Conservation (phyloP, 1,284 basidiomycete species). For the Neolentinus lepideus region DNA sequence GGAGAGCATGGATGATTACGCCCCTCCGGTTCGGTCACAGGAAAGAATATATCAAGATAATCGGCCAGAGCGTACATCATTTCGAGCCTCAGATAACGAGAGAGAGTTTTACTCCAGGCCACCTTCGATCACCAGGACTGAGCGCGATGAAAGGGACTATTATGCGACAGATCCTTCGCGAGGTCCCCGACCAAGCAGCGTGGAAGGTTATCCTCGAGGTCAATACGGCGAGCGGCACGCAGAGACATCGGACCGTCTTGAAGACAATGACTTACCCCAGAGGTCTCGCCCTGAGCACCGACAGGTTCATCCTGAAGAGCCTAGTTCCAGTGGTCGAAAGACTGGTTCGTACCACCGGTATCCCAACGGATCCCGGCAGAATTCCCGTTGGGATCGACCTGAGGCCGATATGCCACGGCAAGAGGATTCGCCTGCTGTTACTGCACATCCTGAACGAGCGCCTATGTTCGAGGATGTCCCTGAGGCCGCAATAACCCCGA, state of each 20-base stretch:
- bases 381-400: not conserved
- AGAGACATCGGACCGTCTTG: not conserved
- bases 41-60: not conserved
- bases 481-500: not conserved
- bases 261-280: not conserved
- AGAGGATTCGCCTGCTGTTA: not conserved
- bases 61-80: not conserved
- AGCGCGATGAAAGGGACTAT: not conserved
- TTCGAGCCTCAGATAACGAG: not conserved
- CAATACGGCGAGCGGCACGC: not conserved
- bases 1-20: not conserved
- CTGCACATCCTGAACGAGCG: not conserved
- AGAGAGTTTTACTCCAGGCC: not conserved
- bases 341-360: too few relatives aligned
- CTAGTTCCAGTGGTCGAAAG: not conserved
- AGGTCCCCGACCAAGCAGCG: not conserved
- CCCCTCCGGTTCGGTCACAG: not conserved
- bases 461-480: not conserved
- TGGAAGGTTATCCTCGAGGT: not conserved
- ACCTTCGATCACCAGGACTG: not conserved
- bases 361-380: not conserved
- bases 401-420: not conserved
- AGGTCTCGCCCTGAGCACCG: not conserved
- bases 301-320: not conserved
- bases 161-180: not conserved